Base-by-base conservation (phyloP, 1,139 yeast genomes). In the Suhomyces bokatorum region DNA sequence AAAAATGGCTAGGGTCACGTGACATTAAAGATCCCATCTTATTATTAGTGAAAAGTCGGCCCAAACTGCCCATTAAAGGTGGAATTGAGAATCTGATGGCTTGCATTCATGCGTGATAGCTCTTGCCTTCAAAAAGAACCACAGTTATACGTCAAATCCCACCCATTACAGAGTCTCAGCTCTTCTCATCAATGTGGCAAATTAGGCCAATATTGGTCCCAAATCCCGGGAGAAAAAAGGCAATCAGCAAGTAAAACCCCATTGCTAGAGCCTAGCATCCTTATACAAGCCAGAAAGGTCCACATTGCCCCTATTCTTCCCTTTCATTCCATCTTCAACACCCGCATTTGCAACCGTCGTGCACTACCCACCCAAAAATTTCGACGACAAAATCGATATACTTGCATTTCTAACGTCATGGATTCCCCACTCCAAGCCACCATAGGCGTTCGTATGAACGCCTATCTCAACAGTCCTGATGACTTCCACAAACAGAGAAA, bases 401-500 rank as follows among this genome's bases (percentile, higher is more conserved):
- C 13, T 17, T 37, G 24, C 37, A 37, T 13, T 16, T 16, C 14
- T 30, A 45, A 35, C 36, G 35, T 17, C 39, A 60, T 58, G 64
- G 54, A 55, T 22, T 62, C 71, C 17, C 80, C 81, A 14, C 63
- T 78, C 38, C 63, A 62, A 36, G 51, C 60, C 45, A 77, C 83
- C 1, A 63, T 70, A 36, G 82, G 82, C 28, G 73, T 69, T 22
- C 73, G 83, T 45, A 62, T 71, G 59, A 64, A 67, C 47, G 77
- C 80, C 2, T 75, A 71, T 51, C 72, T 82, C 40, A 75, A 73
- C 45, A 70, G 80, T 4, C 66, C 80, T 1, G 79, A 73, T 20
- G 84, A 79, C 50, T 78, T 60, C 54, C 76, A 69, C 45, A 77
- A 73, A 48, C 77, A 78, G 51, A 70, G 84, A 58, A 66, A 65